Conservation (phyloP, 768 basidiomycete genomes). For the Termitomyces sp. region DNA sequence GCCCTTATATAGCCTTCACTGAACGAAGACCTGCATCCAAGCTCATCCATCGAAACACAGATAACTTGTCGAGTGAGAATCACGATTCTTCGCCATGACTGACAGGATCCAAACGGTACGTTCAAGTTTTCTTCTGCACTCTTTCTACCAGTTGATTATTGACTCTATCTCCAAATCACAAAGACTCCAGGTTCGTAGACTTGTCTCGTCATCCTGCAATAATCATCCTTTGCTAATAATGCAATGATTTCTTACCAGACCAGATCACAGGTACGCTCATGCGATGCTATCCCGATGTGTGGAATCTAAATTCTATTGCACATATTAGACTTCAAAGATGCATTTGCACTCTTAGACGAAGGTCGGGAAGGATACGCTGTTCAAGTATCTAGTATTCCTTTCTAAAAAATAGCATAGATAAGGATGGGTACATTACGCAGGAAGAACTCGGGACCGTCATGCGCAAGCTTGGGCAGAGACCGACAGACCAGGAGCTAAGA, state of each 20-base stretch:
- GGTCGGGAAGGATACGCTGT: conserved; percentile 17
- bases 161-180: conserved; percentile 4
- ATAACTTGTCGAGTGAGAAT: background rate
- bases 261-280: conserved; percentile 9
- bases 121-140: background rate
- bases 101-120: conserved; percentile 4
- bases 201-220: background rate
- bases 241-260: background rate
- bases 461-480: conserved; percentile 46
- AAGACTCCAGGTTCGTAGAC: conserved; percentile 10
- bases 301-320: background rate
- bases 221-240: background rate
- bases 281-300: background rate
- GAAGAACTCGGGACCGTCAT: conserved; percentile 46
- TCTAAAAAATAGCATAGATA: conserved; percentile 25
- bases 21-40: background rate
- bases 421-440: conserved; percentile 48
- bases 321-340: conserved; percentile 19
- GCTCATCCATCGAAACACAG: background rate
- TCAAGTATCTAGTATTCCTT: background rate
- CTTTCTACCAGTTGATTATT: background rate
- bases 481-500: conserved; percentile 44
- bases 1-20: background rate
- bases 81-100: conserved; percentile 3
- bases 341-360: conserved; percentile 23